These are phyloP conservation scores for Shiraia bambusicola DNA, from an alignment of 2,329 filamentous ascomycete genomes.

Conservation along the genomic window DNA sequence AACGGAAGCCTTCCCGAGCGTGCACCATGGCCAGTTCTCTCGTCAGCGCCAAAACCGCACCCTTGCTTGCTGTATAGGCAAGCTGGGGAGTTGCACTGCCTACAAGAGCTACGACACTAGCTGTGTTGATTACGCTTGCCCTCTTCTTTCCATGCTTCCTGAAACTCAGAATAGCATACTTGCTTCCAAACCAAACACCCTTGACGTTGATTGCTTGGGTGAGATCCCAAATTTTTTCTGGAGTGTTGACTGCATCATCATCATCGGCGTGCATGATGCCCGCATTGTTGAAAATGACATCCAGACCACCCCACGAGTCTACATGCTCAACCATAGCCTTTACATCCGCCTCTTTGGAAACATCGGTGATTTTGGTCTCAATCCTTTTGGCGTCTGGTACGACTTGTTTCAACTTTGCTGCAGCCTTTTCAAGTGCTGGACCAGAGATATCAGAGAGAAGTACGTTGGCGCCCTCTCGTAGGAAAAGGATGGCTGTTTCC, in stretches of 20 bases:
- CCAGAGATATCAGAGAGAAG: slow-evolving; percentile 83
- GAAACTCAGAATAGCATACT: slow-evolving; percentile 82
- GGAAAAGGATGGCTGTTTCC: slow-evolving; percentile 87
- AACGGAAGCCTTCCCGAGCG: slow-evolving; percentile 83
- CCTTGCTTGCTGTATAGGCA: slow-evolving; percentile 92
- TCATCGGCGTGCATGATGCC: slow-evolving; percentile 88
- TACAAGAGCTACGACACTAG: slow-evolving; percentile 83
- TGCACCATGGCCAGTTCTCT: slow-evolving; percentile 90
- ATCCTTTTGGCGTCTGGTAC: slow-evolving; percentile 62
- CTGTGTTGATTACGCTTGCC: slow-evolving; percentile 88
- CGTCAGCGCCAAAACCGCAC: slow-evolving; percentile 86
- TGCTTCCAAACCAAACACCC: slow-evolving; percentile 95
- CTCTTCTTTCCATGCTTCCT: slow-evolving; percentile 76
- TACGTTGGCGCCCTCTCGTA: slow-evolving; percentile 81
- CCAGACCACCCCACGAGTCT: slow-evolving; percentile 83
- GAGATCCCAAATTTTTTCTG: slow-evolving; percentile 90
- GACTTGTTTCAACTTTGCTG: slow-evolving; percentile 72
- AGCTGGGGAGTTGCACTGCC: slow-evolving; percentile 86
- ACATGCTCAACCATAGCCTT: slow-evolving; percentile 71
- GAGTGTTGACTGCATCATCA: slow-evolving; percentile 70
- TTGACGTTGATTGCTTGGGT: slow-evolving; percentile 96
- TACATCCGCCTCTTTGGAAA: slow-evolving; percentile 81
- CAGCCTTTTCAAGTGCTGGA: slow-evolving; percentile 73
- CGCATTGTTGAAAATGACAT: slow-evolving; percentile 96
- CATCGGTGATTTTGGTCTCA: slow-evolving; percentile 70